These are phyloP conservation scores for Ganoderma lucidum DNA, from an alignment of 1,284 basidiomycete species.

Conservation along the genomic window DNA sequence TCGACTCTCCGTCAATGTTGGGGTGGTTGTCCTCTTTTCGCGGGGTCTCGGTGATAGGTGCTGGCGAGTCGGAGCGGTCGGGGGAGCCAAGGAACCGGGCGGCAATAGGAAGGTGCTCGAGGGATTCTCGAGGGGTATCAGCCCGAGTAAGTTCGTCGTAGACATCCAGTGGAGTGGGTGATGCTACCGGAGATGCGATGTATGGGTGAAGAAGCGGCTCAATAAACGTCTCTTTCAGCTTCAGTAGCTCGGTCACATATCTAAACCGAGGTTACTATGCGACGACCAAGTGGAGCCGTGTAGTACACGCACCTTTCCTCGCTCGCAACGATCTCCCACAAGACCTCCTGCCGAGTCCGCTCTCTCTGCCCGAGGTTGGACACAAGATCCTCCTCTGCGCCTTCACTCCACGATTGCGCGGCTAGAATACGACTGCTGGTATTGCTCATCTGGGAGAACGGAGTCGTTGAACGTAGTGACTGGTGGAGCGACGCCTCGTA, in stretches of 20 bases:
- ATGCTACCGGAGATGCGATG: constrained; percentile 59
- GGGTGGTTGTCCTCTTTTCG: constrained; percentile 55
- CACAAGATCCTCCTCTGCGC: constrained; percentile 94
- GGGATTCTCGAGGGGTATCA: constrained; percentile 72
- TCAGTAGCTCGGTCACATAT: constrained; percentile 90
- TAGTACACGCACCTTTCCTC: constrained; percentile 83
- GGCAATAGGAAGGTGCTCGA: constrained; percentile 89
- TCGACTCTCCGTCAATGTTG: constrained; percentile 75
- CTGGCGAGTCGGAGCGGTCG: constrained; percentile 57
- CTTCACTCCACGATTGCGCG: constrained; percentile 93
- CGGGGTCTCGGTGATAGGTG: constrained; percentile 41
- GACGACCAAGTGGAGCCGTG: constrained; percentile 16
- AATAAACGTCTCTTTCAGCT: constrained; percentile 94
- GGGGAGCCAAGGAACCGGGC: constrained; percentile 86
- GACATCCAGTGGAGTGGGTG: constrained; percentile 61
- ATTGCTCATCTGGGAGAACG: constrained; percentile 78
- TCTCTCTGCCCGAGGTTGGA: constrained; percentile 93
- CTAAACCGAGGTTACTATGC: constrained; percentile 51
- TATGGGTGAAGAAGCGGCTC: constrained; percentile 89
- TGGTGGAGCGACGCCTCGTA: constrained; percentile 57
- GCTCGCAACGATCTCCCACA: constrained; percentile 98
- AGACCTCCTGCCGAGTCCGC: constrained; percentile 94
- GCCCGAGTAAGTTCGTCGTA: constrained; percentile 65
- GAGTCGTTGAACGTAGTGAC: constrained; percentile 79
- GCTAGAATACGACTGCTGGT: constrained; percentile 75